phyloP scores from a whole-genome alignment of 768 basidiomycete genomes.

The Strobilomyces confusus region DNA sequence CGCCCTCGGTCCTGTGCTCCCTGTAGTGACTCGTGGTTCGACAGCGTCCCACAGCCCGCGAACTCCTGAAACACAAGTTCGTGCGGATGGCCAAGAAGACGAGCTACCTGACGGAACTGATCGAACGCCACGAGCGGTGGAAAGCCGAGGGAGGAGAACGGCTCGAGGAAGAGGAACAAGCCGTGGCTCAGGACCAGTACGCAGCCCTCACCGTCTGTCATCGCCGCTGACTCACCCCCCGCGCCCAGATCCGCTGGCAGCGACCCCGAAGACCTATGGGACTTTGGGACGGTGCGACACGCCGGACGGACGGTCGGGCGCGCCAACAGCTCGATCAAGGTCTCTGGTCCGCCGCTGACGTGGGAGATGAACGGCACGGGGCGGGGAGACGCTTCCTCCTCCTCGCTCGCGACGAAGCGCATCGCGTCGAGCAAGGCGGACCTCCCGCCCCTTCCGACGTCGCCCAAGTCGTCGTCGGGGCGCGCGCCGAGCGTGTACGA shows the following conservation, averaged over 20 bases:
- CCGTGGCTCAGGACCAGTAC: conserved; percentile 60
- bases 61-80: conserved; percentile 95
- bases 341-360: conserved; percentile 67
- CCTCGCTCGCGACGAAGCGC: conserved; percentile 30
- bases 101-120: conserved; percentile 90
- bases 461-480: conserved; percentile 33
- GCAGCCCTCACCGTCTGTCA: conserved; percentile 21
- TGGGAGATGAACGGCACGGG: conserved; percentile 70
- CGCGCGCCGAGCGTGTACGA: conserved; percentile 40
- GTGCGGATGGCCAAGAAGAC: conserved; percentile 94
- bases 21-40: conserved; percentile 19
- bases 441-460: conserved; percentile 54
- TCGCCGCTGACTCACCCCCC: background rate
- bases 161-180: conserved; percentile 65
- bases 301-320: conserved; percentile 69
- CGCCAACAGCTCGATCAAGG: conserved; percentile 47
- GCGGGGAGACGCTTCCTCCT: conserved; percentile 37
- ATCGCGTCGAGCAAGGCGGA: conserved; percentile 55
- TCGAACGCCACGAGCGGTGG: conserved; percentile 93
- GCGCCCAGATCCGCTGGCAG: conserved; percentile 43
- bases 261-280: conserved; percentile 88
- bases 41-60: conserved; percentile 91
- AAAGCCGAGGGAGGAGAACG: conserved; percentile 82
- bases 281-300: conserved; percentile 94
- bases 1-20: background rate